These are phyloP conservation scores for Nakaseomyces uthaithaninus DNA, from an alignment of 1,139 yeast species.

Conservation along the genomic window DNA sequence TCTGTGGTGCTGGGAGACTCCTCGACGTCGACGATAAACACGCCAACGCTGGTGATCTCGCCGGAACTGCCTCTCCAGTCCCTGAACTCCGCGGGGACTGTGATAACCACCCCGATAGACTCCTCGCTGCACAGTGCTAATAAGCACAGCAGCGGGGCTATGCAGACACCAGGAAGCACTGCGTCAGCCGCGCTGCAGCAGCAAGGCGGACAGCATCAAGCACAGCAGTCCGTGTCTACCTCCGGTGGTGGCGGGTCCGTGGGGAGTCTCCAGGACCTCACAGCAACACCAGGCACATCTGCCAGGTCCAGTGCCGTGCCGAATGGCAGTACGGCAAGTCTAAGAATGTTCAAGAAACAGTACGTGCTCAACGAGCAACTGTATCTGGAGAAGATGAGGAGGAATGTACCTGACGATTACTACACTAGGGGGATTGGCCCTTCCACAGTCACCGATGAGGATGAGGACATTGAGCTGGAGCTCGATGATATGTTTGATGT, in stretches of 20 bases:
- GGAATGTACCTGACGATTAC: slow-evolving; percentile 60
- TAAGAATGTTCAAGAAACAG: slow-evolving; percentile 26
- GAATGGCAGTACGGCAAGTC: slow-evolving; percentile 13
- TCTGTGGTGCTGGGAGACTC: neutral
- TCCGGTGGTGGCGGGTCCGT: neutral
- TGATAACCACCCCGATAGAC: neutral
- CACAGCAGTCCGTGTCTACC: neutral
- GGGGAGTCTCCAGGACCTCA: neutral
- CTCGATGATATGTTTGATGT: slow-evolving; percentile 28
- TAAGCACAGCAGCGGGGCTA: slow-evolving; percentile 14
- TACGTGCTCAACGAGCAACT: slow-evolving; percentile 54
- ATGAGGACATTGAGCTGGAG: slow-evolving; percentile 24
- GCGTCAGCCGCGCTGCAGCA: slow-evolving; percentile 5
- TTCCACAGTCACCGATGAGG: slow-evolving; percentile 19
- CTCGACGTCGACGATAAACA: slow-evolving; percentile 8
- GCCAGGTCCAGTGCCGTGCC: slow-evolving; percentile 16
- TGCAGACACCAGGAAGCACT: slow-evolving; percentile 12
- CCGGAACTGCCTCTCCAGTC: slow-evolving; percentile 20
- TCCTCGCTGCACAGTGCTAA: slow-evolving; percentile 15
- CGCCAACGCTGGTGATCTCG: slow-evolving; percentile 22
- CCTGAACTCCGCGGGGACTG: neutral
- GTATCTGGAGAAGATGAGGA: slow-evolving; percentile 56
- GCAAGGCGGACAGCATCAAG: neutral
- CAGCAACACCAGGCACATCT: slow-evolving; percentile 13
- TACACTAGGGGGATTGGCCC: slow-evolving; percentile 52